These are phyloP conservation scores for Leccinum boreale DNA, from an alignment of 768 basidiomycete genomes.

Conservation along the genomic window DNA sequence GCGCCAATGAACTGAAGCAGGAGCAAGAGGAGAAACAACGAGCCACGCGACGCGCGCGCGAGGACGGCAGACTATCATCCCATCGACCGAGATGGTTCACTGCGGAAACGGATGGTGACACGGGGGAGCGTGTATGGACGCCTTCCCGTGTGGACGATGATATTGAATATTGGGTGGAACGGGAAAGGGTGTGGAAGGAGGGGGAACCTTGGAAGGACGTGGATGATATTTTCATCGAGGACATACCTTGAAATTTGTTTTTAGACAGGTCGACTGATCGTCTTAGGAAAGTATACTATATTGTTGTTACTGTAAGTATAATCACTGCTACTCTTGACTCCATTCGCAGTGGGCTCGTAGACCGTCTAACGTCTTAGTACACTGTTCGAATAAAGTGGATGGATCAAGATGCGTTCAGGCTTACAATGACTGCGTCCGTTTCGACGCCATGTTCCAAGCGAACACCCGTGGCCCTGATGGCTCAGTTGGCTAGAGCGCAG, in stretches of 20 bases:
- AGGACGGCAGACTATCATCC: constrained; percentile 65
- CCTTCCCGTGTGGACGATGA: constrained; percentile 52
- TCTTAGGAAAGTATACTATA: not conserved
- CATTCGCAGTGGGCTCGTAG: too few relatives aligned
- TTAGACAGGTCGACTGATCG: not conserved
- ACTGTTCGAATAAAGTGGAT: too few relatives aligned
- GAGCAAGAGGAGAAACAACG: constrained; percentile 81
- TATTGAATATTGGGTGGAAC: constrained; percentile 83
- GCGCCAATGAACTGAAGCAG: constrained; percentile 76
- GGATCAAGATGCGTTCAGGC: too few relatives aligned
- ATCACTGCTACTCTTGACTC: not conserved
- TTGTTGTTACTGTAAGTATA: not conserved
- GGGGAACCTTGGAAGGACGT: constrained; percentile 59
- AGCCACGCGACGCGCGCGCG: constrained; percentile 65
- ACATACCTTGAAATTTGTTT: constrained; percentile 19
- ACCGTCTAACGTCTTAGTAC: too few relatives aligned
- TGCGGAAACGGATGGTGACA: constrained; percentile 81
- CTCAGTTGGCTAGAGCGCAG: constrained; percentile 56
- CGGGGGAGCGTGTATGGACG: constrained; percentile 84
- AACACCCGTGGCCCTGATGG: constrained; percentile 42
- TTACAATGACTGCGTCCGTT: not conserved
- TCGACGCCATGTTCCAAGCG: not conserved
- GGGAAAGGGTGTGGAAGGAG: constrained; percentile 58
- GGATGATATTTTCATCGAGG: constrained; percentile 79
- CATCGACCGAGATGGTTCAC: constrained; percentile 89